A percentile compares a stretch with the other conserved stretches of the same genome.
Evolutionary conservation across 73 alveolate species (phyloP).

Genomic region (Symbiodinium natans): DNA sequence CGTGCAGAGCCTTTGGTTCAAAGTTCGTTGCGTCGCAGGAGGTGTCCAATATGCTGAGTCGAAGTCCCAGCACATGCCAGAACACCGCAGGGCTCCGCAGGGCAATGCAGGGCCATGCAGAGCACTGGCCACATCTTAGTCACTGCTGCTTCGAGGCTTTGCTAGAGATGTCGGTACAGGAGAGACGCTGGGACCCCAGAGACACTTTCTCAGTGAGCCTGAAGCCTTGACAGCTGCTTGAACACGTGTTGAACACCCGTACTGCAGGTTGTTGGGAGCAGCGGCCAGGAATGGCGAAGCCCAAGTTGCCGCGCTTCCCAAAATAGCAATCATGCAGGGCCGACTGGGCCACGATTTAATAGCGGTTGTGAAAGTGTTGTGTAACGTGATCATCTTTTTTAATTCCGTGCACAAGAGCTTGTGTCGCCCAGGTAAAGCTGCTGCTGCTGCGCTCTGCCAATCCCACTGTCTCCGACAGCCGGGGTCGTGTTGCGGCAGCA

Average conservation of each 20-base stretch:
- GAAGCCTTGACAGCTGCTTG: not conserved
- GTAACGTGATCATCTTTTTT: not conserved
- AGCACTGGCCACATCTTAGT: not conserved
- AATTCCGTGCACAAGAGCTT: not conserved
- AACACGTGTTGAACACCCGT: too few species aligned
- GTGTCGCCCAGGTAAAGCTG: conserved; percentile 16
- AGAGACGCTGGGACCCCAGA: conserved; percentile 23
- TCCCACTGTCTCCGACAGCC: conserved; percentile 39
- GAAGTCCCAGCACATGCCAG: not conserved
- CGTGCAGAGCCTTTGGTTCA: too few species aligned
- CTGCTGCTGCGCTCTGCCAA: conserved; percentile 20
- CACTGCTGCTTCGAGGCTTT: not conserved
- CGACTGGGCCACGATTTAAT: not conserved
- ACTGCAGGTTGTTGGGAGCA: conserved; percentile 83
- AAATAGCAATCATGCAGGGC: not conserved
- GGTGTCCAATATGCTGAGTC: not conserved
- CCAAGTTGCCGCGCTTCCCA: not conserved
- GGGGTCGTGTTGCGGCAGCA: conserved; percentile 49
- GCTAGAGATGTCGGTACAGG: conserved; percentile 45
- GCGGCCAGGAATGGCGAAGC: conserved; percentile 88
- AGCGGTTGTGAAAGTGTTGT: not conserved
- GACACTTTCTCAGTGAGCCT: not conserved
- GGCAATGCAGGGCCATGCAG: too few species aligned
- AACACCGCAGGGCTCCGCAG: too few species aligned
- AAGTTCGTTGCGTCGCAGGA: not conserved